Conservation (phyloP, 305 asterid species). For the Stenogyne calaminthoides region DNA sequence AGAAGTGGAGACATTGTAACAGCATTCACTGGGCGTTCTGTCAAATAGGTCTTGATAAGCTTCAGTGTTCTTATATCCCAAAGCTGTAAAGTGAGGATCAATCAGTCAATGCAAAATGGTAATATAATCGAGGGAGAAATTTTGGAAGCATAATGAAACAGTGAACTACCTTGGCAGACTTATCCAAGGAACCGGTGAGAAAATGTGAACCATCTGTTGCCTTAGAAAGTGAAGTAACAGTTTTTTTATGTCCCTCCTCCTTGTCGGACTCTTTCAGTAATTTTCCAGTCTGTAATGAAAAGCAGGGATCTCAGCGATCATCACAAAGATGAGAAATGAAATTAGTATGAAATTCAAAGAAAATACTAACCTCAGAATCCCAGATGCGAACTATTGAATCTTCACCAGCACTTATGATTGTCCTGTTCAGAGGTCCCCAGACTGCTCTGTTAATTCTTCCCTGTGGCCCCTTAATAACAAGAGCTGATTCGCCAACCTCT, state of each 20-base stretch:
- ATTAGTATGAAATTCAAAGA: not conserved
- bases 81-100: constrained; percentile 51
- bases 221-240: constrained; percentile 77
- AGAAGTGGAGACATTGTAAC: constrained; percentile 93
- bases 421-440: constrained; percentile 91
- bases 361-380: constrained; percentile 78
- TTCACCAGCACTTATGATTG: constrained; percentile 88
- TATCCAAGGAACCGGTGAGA: constrained; percentile 85
- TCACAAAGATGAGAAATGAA: not conserved
- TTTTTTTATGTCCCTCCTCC: constrained; percentile 78
- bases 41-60: constrained; percentile 76
- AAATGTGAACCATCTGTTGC: constrained; percentile 78
- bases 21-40: constrained; percentile 89
- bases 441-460: constrained; percentile 94
- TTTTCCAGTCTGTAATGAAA: constrained; percentile 63
- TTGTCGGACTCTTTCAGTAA: constrained; percentile 67
- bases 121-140: not conserved
- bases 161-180: constrained; percentile 77
- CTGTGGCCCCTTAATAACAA: constrained; percentile 66
- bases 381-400: constrained; percentile 78
- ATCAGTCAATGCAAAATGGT: constrained; percentile 21
- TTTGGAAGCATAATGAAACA: constrained; percentile 1
- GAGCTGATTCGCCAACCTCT: constrained; percentile 74
- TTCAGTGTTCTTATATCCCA: constrained; percentile 86
- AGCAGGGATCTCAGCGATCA: not conserved